Conservation (phyloP, 2,329 filamentous ascomycete species). For the Phoma sp. region DNA sequence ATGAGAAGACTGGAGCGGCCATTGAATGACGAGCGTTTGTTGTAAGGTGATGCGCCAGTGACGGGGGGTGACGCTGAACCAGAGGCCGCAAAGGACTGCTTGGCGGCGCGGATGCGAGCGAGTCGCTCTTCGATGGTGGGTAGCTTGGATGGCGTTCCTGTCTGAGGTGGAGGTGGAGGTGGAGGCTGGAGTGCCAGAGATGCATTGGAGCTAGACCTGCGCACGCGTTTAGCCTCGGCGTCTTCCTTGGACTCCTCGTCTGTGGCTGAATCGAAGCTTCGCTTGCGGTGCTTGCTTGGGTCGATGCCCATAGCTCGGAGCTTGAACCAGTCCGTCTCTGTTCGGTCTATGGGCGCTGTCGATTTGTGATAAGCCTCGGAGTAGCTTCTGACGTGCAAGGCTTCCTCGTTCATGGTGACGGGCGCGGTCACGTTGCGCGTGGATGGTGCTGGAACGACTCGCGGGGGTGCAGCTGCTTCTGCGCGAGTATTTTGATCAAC, state of each 20-base stretch:
- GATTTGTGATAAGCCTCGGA: slow-evolving; percentile 34
- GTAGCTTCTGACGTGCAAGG: slow-evolving; percentile 23
- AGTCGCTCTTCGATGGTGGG: slow-evolving; percentile 29
- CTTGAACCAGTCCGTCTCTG: slow-evolving; percentile 59
- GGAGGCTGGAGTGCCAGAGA: slow-evolving; percentile 21
- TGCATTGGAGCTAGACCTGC: slow-evolving; percentile 19
- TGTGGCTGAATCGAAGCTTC: slow-evolving; percentile 35
- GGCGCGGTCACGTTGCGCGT: slow-evolving; percentile 6
- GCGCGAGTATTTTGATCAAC: slow-evolving; percentile 1
- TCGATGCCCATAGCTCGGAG: slow-evolving; percentile 58
- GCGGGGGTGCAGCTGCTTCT: not conserved
- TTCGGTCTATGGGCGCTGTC: slow-evolving; percentile 49
- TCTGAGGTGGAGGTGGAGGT: not conserved
- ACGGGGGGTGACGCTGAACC: slow-evolving; percentile 15
- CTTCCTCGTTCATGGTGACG: slow-evolving; percentile 3
- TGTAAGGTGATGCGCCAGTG: slow-evolving; percentile 10
- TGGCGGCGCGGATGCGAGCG: slow-evolving; percentile 31
- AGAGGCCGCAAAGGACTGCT: slow-evolving; percentile 22
- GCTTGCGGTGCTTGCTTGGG: slow-evolving; percentile 41
- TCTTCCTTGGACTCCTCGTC: slow-evolving; percentile 29
- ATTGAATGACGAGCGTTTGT: slow-evolving; percentile 21
- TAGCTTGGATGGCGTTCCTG: slow-evolving; percentile 1
- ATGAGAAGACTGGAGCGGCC: slow-evolving; percentile 26
- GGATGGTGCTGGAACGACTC: slow-evolving; percentile 6
- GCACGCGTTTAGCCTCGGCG: slow-evolving; percentile 33